Evolutionary conservation across 2,329 filamentous ascomycete species (phyloP), one percentile per base, ranked within the genome.

Genomic region (Chaetomium sp.): DNA sequence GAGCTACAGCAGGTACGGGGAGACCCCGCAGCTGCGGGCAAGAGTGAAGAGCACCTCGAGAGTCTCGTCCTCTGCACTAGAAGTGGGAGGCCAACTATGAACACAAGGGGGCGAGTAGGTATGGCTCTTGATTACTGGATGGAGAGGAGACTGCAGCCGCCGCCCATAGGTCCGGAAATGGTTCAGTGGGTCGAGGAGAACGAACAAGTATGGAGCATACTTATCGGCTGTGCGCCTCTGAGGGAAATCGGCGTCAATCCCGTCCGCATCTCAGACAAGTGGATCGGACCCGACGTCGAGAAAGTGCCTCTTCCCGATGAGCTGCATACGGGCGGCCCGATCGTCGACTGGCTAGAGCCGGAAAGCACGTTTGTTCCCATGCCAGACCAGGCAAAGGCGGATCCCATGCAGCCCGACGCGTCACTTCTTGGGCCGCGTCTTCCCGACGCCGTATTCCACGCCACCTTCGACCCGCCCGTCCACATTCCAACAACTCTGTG

Each of bases 111-210:
- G 25, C 84, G 83, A 57, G 79, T 94, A 29, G 92, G 92, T 0
- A 78, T 94, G 63, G 86, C 85, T 57, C 71, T 95, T 47, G 89
- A 92, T 68, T 96, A 94, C 74, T 95, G 91, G 91, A 88, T 86
- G 75, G 83, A 89, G 70, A 79, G 81, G 62, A 81, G 85, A 55
- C 80, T 83, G 55, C 75, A 86, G 19, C 76, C 74, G 2, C 75
- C 75, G 6, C 73, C 29, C 8, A 56, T 71, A 2, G 75, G 70
- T 55, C 75, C 76, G 55, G 74, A 76, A 21, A 75, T 78, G 35
- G 74, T 79, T 21, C 71, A 73, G 12, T 75, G 78, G 33, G 75
- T 77, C 35, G 75, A 78, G 29, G 75, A 79, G 7, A 73, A 72
- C 27, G 80, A 83, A 65, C 83, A 80, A 64, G 82, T 86, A 3